phyloP scores from a whole-genome alignment of 306 rosid genomes.

The Biancaea sappan region DNA sequence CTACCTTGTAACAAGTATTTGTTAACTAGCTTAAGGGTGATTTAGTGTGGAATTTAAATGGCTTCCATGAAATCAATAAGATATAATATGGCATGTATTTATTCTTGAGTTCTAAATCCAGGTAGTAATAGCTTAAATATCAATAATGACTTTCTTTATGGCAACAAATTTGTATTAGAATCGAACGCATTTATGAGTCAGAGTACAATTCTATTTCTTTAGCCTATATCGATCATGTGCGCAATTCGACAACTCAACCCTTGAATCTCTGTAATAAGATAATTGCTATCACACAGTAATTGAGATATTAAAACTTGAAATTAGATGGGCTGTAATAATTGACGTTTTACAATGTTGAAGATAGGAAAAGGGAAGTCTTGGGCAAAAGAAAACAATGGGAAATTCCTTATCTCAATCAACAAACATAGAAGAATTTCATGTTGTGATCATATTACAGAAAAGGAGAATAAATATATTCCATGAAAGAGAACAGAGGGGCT shows the following conservation, averaged over 20 bases:
- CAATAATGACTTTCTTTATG: background rate
- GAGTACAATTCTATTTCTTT: no score
- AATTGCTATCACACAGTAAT: no score
- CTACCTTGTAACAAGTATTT: background rate
- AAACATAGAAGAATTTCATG: background rate
- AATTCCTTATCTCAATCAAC: background rate
- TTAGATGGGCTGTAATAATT: background rate
- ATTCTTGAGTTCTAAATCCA: no score
- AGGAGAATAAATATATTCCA: slow-evolving; percentile 23
- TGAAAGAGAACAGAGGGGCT: background rate
- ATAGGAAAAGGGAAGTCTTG: background rate
- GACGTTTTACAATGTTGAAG: background rate
- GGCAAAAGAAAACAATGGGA: background rate
- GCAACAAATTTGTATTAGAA: no score
- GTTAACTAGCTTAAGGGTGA: background rate
- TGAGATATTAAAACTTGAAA: background rate
- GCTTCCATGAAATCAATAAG: background rate
- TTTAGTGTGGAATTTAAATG: background rate
- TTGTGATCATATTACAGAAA: background rate
- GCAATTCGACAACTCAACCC: no score
- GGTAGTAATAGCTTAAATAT: background rate
- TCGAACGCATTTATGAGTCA: no score
- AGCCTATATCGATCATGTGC: no score
- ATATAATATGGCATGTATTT: background rate
- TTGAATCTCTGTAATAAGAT: no score